phyloP scores from a whole-genome alignment of 1,284 basidiomycete genomes.

The Leccinum discolor region DNA sequence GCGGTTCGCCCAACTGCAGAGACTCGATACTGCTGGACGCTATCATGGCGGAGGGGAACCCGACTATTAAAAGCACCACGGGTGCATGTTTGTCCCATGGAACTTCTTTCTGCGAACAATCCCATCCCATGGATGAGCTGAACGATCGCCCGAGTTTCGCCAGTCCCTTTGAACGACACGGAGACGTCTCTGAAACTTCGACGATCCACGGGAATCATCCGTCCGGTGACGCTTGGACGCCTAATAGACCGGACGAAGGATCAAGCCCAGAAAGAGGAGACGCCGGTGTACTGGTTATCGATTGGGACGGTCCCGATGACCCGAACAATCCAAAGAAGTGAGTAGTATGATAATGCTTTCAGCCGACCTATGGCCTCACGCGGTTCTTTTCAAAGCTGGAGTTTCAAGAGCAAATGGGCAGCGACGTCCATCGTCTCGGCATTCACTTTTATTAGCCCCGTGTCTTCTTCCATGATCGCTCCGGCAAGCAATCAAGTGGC shows the following conservation, averaged over 20 bases:
- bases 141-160: neutral
- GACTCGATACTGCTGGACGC: neutral
- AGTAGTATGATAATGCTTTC: conserved; percentile 1
- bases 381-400: conserved; percentile 41
- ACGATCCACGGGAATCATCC: conserved; percentile 10
- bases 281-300: conserved; percentile 22
- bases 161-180: neutral
- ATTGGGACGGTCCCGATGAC: conserved; percentile 39
- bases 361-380: neutral
- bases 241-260: neutral
- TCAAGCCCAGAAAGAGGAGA: neutral
- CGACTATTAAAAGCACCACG: neutral
- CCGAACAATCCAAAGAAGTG: conserved; percentile 37
- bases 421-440: conserved; percentile 49
- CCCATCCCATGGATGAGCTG: neutral
- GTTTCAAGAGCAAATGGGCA: conserved; percentile 46
- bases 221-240: neutral
- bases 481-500: conserved; percentile 61
- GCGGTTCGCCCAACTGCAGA: too few species aligned
- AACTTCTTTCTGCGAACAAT: too few species aligned
- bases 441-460: conserved; percentile 52
- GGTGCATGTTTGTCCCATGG: neutral
- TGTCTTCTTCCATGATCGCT: conserved; percentile 66
- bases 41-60: neutral
- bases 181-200: conserved; percentile 27